Percentiles rank a stretch among this genome's conserved stretches.
phyloP scores from a whole-genome alignment of 2,329 filamentous ascomycete genomes.

The Fusarium mundagurra region DNA sequence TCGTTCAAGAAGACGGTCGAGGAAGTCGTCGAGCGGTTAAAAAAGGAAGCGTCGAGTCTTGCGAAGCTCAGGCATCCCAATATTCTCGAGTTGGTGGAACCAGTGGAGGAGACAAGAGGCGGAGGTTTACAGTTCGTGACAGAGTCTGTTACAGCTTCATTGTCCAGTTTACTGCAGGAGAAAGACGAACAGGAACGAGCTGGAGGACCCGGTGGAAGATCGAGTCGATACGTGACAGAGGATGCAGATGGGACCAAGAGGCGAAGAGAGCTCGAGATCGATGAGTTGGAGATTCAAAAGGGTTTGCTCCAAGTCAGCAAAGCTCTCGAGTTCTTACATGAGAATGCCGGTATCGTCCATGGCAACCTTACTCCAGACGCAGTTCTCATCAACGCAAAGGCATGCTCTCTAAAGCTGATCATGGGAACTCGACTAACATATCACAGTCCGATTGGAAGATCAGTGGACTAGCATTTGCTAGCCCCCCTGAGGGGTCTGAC shows the following conservation, averaged over 20 bases:
- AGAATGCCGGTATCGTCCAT: constrained; percentile 93
- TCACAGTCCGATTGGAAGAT: constrained; percentile 95
- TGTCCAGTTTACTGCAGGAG: constrained; percentile 82
- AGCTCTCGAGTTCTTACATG: constrained; percentile 92
- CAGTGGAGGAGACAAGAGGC: constrained; percentile 91
- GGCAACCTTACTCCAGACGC: constrained; percentile 94
- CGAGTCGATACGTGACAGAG: constrained; percentile 83
- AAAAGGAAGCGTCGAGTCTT: constrained; percentile 89
- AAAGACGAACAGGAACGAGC: constrained; percentile 87
- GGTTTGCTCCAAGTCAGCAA: constrained; percentile 92
- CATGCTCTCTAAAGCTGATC: constrained; percentile 46
- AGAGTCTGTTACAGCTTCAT: constrained; percentile 88
- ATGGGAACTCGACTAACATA: constrained; percentile 42
- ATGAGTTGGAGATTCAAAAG: constrained; percentile 98
- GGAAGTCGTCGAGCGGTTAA: constrained; percentile 89
- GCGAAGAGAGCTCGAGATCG: constrained; percentile 87
- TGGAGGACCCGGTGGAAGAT: constrained; percentile 73
- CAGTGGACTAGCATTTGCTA: constrained; percentile 90
- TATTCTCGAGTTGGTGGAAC: constrained; percentile 91
- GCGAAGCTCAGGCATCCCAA: constrained; percentile 91
- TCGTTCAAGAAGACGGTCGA: constrained; percentile 84
- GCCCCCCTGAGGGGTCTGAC: constrained; percentile 79
- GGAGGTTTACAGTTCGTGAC: constrained; percentile 97
- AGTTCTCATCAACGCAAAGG: constrained; percentile 93
- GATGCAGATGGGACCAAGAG: constrained; percentile 77